Percentiles rank a stretch among this genome's conserved stretches.
phyloP scores from a whole-genome alignment of 768 basidiomycete species.

The Tubosaeta sp. region DNA sequence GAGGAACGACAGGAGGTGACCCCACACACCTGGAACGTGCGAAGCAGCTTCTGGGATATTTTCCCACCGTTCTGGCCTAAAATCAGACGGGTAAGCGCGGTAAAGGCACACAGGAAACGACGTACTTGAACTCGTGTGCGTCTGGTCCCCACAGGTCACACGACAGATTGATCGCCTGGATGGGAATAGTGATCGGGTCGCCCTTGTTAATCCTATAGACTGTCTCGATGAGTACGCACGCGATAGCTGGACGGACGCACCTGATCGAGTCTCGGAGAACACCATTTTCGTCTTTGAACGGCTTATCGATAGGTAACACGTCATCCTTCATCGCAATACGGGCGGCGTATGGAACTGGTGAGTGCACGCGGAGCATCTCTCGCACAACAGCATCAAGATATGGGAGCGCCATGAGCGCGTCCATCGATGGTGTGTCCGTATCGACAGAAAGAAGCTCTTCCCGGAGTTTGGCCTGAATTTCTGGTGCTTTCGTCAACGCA shows the following conservation, averaged over 20 bases:
- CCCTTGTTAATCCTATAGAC: neutral
- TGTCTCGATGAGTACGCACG: neutral
- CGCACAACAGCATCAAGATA: constrained; percentile 66
- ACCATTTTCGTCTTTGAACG: neutral
- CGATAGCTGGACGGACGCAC: neutral
- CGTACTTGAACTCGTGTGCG: neutral
- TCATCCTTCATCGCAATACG: constrained; percentile 51
- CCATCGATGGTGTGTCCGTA: constrained; percentile 63
- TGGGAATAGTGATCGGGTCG: neutral
- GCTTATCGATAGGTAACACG: constrained; percentile 35
- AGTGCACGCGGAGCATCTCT: constrained; percentile 49
- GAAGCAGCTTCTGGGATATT: neutral
- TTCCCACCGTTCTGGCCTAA: neutral
- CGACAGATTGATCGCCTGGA: neutral
- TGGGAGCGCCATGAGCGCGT: constrained; percentile 58
- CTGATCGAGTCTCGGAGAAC: neutral
- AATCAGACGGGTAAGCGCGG: neutral
- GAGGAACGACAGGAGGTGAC: neutral
- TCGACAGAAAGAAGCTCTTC: constrained; percentile 35
- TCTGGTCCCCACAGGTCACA: neutral
- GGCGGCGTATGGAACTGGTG: constrained; percentile 44
- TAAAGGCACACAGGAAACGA: too few species aligned
- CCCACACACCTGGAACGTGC: neutral
- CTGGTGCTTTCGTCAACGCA: neutral
- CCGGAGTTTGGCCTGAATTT: neutral